A percentile compares a stretch with the other conserved stretches of the same genome.
Conservation (phyloP, 2,329 filamentous ascomycete species). For the Sporothrix brasiliensis region DNA sequence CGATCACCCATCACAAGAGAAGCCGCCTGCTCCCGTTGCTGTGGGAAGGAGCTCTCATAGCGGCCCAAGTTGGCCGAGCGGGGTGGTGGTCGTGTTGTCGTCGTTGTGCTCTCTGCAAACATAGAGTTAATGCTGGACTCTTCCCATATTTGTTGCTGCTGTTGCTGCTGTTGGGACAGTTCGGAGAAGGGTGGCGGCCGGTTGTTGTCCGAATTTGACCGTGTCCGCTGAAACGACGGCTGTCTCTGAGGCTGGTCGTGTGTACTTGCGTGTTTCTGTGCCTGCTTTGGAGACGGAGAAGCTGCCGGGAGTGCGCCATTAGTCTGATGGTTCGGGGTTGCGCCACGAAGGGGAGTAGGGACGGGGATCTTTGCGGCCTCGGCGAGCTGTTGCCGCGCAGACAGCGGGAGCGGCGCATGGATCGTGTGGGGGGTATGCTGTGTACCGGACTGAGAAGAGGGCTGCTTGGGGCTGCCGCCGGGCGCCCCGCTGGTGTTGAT, state of each 20-base stretch:
- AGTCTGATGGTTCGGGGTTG: slow-evolving; percentile 39
- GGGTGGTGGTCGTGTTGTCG: slow-evolving; percentile 23
- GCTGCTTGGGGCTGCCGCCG: slow-evolving; percentile 31
- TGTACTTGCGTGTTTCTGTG: slow-evolving; percentile 2
- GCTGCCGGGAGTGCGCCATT: slow-evolving; percentile 29
- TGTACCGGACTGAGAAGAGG: slow-evolving; percentile 16
- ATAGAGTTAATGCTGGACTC: slow-evolving; percentile 45
- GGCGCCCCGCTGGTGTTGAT: slow-evolving; percentile 26
- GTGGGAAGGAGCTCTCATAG: slow-evolving; percentile 35
- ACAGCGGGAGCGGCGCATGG: slow-evolving; percentile 39
- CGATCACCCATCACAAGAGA: slow-evolving; percentile 46
- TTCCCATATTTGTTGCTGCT: slow-evolving; percentile 42
- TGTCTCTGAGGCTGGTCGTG: slow-evolving; percentile 17
- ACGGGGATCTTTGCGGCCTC: slow-evolving; percentile 46
- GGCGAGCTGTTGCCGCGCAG: slow-evolving; percentile 39
- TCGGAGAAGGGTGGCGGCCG: slow-evolving; percentile 34
- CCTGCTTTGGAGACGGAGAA: slow-evolving; percentile 28
- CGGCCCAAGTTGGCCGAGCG: slow-evolving; percentile 22
- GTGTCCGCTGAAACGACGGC: slow-evolving; percentile 31
- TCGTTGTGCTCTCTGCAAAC: slow-evolving; percentile 36
- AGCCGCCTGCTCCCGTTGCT: slow-evolving; percentile 31
- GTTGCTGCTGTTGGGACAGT: slow-evolving; percentile 21
- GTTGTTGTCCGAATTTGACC: slow-evolving; percentile 38
- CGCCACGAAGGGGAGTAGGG: slow-evolving; percentile 42
- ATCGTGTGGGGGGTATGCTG: slow-evolving; percentile 4